Evolutionary conservation across 1,139 yeast species (phyloP), one percentile per base, ranked within the genome.

Genomic region (Hyphopichia burtonii): DNA sequence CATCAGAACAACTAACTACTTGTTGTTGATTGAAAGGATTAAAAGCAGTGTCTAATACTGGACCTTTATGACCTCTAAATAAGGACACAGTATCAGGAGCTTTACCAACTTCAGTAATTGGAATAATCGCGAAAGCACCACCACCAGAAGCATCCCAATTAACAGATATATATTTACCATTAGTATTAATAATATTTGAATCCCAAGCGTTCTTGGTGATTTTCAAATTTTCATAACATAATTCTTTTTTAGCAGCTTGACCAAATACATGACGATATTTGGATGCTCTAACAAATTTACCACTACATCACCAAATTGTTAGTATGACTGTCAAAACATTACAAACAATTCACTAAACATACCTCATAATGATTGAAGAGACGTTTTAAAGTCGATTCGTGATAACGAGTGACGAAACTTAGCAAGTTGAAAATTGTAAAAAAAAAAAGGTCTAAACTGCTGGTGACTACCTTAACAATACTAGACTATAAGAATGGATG

Each of bases 81-180:
- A 93, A 75, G 2, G 98, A 93, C 38, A 90, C 93, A 46, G 86
- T 81, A 55, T 93, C 99, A 5, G 97, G 98, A 9, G 93, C 83
- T 63, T 90, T 93, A n/a, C 98, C 98, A 16, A 81, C 84, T 63
- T 91, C 97, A 9, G 63, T 59, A 25, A 88, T 70, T 2, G 99
- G 99, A 43, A 93, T 82, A 14, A 93, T 86, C 1, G 96, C 96
- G 71, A 93, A 91, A 0, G 98, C 94, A 41, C 99, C 99, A 48
- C 98, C 98, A 36, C 98, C 98, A 7, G 95, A 85, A 17, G 97
- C 76, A 47, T 88, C 90, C 96, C 96, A 90, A 63, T 89, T 90
- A 47, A 89, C 86, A 0, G 96, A 77, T 33, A 93, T 67, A 58
- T 80, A 93, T 63, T 86, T 84, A 28, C 96, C 94, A 61, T 93